A percentile compares a stretch with the other conserved stretches of the same genome.
Conservation (phyloP, 129 eudicot species). For the Arctium minus region DNA sequence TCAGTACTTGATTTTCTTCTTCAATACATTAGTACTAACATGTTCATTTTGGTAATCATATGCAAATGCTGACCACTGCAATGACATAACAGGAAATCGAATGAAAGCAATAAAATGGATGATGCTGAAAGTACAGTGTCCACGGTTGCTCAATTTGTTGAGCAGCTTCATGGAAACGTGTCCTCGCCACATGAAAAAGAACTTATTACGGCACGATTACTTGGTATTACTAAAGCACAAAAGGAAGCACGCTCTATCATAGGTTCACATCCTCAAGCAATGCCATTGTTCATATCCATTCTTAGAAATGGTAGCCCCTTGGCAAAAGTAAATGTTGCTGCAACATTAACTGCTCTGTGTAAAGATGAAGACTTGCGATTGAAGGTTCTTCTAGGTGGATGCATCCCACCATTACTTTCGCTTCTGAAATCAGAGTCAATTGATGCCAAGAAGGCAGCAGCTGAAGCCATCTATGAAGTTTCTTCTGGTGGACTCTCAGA, state of each 20-base stretch:
- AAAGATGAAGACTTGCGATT: conserved; percentile 71
- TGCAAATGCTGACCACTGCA: background rate
- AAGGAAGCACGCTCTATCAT: conserved; percentile 69
- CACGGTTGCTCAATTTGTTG: conserved; percentile 60
- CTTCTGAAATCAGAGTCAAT: conserved; percentile 58
- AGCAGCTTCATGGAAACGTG: conserved; percentile 59
- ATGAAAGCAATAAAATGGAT: conserved; percentile 43
- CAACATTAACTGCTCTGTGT: conserved; percentile 55
- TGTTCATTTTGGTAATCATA: background rate
- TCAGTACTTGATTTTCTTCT: background rate
- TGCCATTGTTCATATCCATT: conserved; percentile 73
- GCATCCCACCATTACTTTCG: conserved; percentile 68
- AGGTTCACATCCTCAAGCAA: conserved; percentile 77
- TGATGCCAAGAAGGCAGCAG: conserved; percentile 76
- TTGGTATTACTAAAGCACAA: conserved; percentile 49
- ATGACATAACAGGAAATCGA: conserved; percentile 49
- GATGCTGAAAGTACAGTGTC: conserved; percentile 56
- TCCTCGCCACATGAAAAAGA: conserved; percentile 70
- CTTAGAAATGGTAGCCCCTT: conserved; percentile 54
- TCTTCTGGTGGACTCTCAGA: conserved; percentile 63
- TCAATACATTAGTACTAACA: background rate
- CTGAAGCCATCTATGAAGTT: conserved; percentile 70
- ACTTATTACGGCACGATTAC: conserved; percentile 57
- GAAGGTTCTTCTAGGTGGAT: conserved; percentile 81
- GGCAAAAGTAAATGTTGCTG: conserved; percentile 64